These are phyloP conservation scores for Candida loeiensis DNA, from an alignment of 805 yeast species.

Conservation along the genomic window DNA sequence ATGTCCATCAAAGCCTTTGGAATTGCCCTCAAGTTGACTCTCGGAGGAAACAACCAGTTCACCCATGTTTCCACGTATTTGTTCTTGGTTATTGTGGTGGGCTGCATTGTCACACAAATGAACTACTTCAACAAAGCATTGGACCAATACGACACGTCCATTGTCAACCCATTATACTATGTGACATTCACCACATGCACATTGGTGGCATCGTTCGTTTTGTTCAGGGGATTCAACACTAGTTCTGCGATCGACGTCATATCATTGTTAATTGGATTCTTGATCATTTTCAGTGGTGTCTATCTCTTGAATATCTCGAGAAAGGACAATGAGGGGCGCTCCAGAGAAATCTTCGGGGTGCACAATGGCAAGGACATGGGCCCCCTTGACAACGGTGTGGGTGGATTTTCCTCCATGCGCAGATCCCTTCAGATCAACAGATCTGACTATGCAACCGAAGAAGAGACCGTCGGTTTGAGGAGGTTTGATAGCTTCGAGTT, in stretches of 20 bases:
- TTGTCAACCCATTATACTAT: constrained; percentile 86
- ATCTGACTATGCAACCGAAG: constrained; percentile 30
- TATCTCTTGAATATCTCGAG: constrained; percentile 77
- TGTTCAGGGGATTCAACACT: constrained; percentile 85
- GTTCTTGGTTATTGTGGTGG: constrained; percentile 70
- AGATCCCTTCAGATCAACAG: constrained; percentile 69
- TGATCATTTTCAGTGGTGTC: constrained; percentile 85
- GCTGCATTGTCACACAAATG: constrained; percentile 88
- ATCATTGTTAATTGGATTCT: constrained; percentile 78
- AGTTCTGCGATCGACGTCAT: constrained; percentile 74
- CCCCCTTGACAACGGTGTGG: constrained; percentile 81
- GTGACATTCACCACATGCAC: constrained; percentile 91
- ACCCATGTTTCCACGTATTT: constrained; percentile 80
- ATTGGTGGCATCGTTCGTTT: constrained; percentile 76
- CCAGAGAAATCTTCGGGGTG: constrained; percentile 57
- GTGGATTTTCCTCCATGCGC: constrained; percentile 67
- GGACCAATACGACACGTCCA: constrained; percentile 89
- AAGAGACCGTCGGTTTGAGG: constrained; percentile 52
- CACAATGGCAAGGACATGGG: constrained; percentile 48
- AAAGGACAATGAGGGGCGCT: constrained; percentile 51
- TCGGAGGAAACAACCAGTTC: constrained; percentile 84
- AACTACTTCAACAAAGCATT: constrained; percentile 90
- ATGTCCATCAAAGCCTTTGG: constrained; percentile 94
- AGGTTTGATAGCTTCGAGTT: constrained; percentile 61
- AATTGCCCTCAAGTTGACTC: constrained; percentile 79